Conservation (phyloP, 108 stramenopile species). For the Cylindrotheca fusiformis region DNA sequence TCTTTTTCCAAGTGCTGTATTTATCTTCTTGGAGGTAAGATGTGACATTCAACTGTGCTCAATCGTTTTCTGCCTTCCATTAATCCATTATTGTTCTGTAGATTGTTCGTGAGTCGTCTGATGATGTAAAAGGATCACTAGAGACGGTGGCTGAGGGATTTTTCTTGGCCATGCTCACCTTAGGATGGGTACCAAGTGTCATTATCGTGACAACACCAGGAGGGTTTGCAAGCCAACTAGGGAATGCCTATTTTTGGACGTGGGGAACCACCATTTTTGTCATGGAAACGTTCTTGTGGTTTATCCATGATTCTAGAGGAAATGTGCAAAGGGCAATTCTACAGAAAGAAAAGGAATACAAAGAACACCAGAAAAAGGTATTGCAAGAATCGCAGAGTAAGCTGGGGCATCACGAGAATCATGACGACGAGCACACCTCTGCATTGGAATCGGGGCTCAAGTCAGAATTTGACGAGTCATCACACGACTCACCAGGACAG, state of each 20-base stretch:
- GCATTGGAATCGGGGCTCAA: neutral
- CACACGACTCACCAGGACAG: no score
- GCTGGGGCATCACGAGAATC: neutral
- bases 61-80: no score
- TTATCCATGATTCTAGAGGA: conserved; percentile 61
- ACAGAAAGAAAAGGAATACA: conserved; percentile 44
- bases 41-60: no score
- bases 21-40: conserved; percentile 62
- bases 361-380: conserved; percentile 39
- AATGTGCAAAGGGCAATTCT: conserved; percentile 41
- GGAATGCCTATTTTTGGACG: conserved; percentile 63
- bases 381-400: conserved; percentile 20
- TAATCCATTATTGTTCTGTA: no score
- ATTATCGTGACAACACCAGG: conserved; percentile 64
- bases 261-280: conserved; percentile 60
- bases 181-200: conserved; percentile 61
- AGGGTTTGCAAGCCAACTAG: conserved; percentile 50
- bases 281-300: conserved; percentile 58
- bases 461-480: conserved; percentile 5
- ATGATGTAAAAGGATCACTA: conserved; percentile 27
- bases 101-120: conserved; percentile 57
- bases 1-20: conserved; percentile 35
- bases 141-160: conserved; percentile 63
- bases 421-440: neutral
- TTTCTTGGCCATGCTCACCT: conserved; percentile 36